Evolutionary conservation across 2,329 filamentous ascomycete genomes (phyloP), one percentile per base, ranked within the genome.

Genomic region (Mycogone perniciosa): DNA sequence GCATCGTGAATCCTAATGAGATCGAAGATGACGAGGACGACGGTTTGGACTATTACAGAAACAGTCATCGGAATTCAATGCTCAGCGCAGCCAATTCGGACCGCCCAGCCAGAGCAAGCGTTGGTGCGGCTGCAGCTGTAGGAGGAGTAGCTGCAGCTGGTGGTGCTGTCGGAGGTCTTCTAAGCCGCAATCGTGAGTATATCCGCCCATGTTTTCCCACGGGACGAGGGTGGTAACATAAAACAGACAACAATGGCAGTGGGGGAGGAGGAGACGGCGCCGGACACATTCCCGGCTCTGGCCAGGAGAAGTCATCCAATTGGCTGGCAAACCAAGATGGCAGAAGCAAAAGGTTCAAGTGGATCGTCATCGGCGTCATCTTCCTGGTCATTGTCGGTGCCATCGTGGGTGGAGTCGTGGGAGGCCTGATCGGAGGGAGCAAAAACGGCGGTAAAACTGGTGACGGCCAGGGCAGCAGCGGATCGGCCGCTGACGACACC

Each of bases 21-120:
- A 91, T 96, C 56, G 80, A 80, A 26, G 91, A 96, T 64, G 91
- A 96, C 62, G 89, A 88, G 30, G 91, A 96, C 61, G 91, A 95
- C 64, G 89, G 86, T 1, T 76, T 93, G 46, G 76, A 79, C 4
- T 84, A 79, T 59, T 71, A 67, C 46, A 69, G 65, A 44, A 63
- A 61, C 41, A 64, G 61, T 37, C 62, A 67, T 64, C 76, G 79
- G 53, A 77, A 74, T 56, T 83, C 85, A 34, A 78, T 85, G 65
- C 67, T 85, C 34, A 82, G 79, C 52, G 68, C 82, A 3, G 75
- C 76, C 7, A 71, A 73, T 37, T 72, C 75, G 26, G 66, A 68
- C 38, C 61, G 66, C 6, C 56, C 51, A 20, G 56, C 53, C 31
- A 60, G 52, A 20, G 50, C 58, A 10, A 62, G 54, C 31, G 53